A percentile compares a stretch with the other conserved stretches of the same genome.
Conservation (phyloP, 192 early-diverging fungal genomes). For the Gryganskiella cystojenkinii region DNA sequence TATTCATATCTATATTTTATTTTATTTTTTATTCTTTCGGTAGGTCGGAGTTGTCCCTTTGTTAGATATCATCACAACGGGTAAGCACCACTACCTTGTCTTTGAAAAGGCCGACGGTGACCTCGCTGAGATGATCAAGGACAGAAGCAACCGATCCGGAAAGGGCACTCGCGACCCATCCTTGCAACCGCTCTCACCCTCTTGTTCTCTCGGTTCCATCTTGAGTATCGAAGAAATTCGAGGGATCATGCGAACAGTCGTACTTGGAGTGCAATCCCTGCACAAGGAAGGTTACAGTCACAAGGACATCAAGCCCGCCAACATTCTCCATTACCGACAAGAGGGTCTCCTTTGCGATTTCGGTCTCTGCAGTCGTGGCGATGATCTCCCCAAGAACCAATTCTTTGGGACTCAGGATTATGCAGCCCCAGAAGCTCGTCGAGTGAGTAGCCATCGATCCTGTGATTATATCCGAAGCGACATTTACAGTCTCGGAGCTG, state of each 20-base stretch:
- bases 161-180: background rate
- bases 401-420: slow-evolving; percentile 52
- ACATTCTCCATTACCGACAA: slow-evolving; percentile 28
- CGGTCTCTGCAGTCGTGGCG: slow-evolving; percentile 34
- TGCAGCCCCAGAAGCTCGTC: slow-evolving; percentile 38
- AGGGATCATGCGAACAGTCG: slow-evolving; percentile 32
- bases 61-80: slow-evolving; percentile 46
- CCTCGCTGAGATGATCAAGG: slow-evolving; percentile 38
- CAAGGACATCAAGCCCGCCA: slow-evolving; percentile 50
- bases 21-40: too few species aligned
- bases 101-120: slow-evolving; percentile 42
- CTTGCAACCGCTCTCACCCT: slow-evolving; percentile 24
- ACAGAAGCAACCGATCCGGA: background rate
- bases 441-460: slow-evolving; percentile 17
- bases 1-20: too few species aligned
- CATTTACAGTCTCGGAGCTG: slow-evolving; percentile 39
- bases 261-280: slow-evolving; percentile 19
- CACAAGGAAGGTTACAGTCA: slow-evolving; percentile 42
- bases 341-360: slow-evolving; percentile 40
- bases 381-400: slow-evolving; percentile 40
- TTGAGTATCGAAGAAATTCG: slow-evolving; percentile 41
- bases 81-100: slow-evolving; percentile 46
- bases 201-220: slow-evolving; percentile 16
- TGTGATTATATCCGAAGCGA: slow-evolving; percentile 47
- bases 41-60: slow-evolving; percentile 10